Evolutionary conservation across 2,329 filamentous ascomycete genomes (phyloP).

Genomic region (Chaetomiaceae sp.): DNA sequence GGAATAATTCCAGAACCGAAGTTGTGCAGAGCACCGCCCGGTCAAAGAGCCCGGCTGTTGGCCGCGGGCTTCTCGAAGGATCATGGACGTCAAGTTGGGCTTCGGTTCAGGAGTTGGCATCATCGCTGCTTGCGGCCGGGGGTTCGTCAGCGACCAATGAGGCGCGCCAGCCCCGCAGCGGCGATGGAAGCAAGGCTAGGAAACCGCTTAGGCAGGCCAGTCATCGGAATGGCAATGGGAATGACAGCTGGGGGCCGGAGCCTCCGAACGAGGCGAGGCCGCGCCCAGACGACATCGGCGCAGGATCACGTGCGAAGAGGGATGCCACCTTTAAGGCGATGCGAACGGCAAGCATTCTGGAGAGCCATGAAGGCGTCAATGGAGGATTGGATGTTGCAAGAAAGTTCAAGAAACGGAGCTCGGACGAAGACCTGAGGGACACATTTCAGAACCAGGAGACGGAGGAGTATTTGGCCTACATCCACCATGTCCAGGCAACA

Average conservation of each 20-base stretch:
- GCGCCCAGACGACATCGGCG: conserved; percentile 46
- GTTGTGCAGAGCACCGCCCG: conserved; percentile 14
- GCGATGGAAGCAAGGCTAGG: conserved; percentile 29
- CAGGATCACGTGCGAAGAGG: conserved; percentile 50
- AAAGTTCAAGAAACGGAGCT: conserved; percentile 62
- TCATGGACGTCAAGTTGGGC: conserved; percentile 53
- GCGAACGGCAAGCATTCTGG: conserved; percentile 55
- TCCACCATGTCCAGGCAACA: conserved; percentile 75
- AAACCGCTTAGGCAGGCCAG: conserved; percentile 32
- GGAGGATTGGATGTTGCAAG: conserved; percentile 53
- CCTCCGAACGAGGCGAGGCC: conserved; percentile 40
- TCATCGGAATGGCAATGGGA: conserved; percentile 26
- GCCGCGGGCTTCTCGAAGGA: conserved; percentile 44
- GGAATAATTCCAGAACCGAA: conserved; percentile 23
- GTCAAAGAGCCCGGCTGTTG: conserved; percentile 28
- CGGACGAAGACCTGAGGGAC: conserved; percentile 52
- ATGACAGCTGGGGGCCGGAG: conserved; percentile 47
- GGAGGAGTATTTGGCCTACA: conserved; percentile 78
- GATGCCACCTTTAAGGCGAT: conserved; percentile 53
- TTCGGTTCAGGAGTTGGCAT: conserved; percentile 52
- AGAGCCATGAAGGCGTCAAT: conserved; percentile 58
- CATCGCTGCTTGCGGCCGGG: conserved; percentile 38
- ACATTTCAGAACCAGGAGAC: conserved; percentile 48
- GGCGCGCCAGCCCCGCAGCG: conserved; percentile 31
- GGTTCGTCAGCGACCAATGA: conserved; percentile 35